A percentile compares a stretch with the other conserved stretches of the same genome.
Conservation (phyloP, 2,329 filamentous ascomycete genomes). For the Aspergillus awamori region DNA sequence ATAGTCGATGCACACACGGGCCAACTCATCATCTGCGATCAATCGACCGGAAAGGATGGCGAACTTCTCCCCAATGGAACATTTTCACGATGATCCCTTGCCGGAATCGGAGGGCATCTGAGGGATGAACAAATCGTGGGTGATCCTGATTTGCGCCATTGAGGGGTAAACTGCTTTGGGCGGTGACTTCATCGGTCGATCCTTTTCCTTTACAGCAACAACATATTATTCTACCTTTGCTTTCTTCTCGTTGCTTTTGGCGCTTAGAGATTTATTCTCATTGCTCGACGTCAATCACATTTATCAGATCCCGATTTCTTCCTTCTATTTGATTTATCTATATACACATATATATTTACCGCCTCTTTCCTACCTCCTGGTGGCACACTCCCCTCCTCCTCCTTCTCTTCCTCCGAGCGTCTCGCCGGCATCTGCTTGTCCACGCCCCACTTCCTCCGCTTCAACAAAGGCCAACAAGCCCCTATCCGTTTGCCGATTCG, state of each 20-base stretch:
- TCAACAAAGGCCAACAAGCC: not conserved
- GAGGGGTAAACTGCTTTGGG: conserved; percentile 1
- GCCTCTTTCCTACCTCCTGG: not conserved
- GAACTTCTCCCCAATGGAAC: no score
- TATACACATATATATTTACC: no score
- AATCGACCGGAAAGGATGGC: not conserved
- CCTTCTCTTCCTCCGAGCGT: not conserved
- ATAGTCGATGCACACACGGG: not conserved
- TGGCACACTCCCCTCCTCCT: not conserved
- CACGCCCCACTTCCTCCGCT: conserved; percentile 1
- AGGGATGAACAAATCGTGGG: no score
- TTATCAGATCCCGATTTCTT: no score
- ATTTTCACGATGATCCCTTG: no score
- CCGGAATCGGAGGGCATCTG: no score
- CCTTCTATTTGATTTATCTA: no score
- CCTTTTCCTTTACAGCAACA: not conserved
- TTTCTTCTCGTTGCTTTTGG: not conserved
- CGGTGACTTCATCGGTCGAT: conserved; percentile 13
- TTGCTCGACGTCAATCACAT: not conserved
- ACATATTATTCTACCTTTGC: not conserved
- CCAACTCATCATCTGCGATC: not conserved
- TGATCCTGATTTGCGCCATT: not conserved
- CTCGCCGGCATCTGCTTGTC: not conserved
- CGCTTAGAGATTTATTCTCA: not conserved
- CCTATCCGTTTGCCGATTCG: not conserved